These are phyloP conservation scores for Aspergillus sp. DNA, from an alignment of 2,329 filamentous ascomycete genomes.

Conservation along the genomic window DNA sequence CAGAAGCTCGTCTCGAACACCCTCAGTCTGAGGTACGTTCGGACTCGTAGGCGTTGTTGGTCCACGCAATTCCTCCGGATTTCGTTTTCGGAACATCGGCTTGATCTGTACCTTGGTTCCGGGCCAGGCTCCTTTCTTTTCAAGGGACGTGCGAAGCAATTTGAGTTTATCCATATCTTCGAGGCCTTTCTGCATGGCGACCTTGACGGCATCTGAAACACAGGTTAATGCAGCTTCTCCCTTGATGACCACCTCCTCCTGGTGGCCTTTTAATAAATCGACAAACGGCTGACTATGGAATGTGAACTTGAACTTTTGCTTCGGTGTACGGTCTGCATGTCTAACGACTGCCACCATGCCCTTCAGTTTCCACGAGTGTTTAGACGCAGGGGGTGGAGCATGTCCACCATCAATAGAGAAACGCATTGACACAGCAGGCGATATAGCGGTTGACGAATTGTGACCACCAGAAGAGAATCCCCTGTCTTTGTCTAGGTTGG, in stretches of 20 bases:
- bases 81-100: slow-evolving; percentile 93
- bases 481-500: slow-evolving; percentile 5
- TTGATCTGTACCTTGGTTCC: slow-evolving; percentile 99
- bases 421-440: slow-evolving; percentile 19
- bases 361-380: slow-evolving; percentile 96
- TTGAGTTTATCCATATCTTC: slow-evolving; percentile 86
- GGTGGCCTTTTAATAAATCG: slow-evolving; percentile 84
- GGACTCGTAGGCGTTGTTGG: slow-evolving; percentile 14
- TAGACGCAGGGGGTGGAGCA: slow-evolving; percentile 57
- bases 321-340: slow-evolving; percentile 93
- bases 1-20: slow-evolving; percentile 13
- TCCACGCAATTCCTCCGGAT: slow-evolving; percentile 49
- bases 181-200: slow-evolving; percentile 66
- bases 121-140: slow-evolving; percentile 87
- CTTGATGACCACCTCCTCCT: slow-evolving; percentile 90
- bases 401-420: slow-evolving; percentile 16
- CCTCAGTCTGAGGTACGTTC: slow-evolving; percentile 6
- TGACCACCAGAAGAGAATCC: slow-evolving; percentile 9
- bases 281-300: slow-evolving; percentile 97
- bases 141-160: slow-evolving; percentile 72
- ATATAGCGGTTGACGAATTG: slow-evolving; percentile 18
- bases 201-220: slow-evolving; percentile 78
- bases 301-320: slow-evolving; percentile 99
- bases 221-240: slow-evolving; percentile 82
- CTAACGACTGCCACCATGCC: slow-evolving; percentile 94